Conservation (phyloP, 176 grass and related monocot genomes). For the maize (Zea mays) region DNA sequence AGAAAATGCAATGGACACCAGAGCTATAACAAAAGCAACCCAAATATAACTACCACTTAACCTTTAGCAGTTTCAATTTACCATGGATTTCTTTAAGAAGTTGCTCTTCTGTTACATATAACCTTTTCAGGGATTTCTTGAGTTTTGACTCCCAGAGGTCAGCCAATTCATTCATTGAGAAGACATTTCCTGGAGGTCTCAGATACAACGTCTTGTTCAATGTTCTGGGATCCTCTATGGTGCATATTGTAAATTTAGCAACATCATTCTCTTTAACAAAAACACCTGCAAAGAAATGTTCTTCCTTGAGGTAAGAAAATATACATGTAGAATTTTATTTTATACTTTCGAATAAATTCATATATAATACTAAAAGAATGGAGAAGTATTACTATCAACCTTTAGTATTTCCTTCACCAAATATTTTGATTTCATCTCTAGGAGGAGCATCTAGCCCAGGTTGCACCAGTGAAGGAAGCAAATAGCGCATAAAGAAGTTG, state of each 20-base stretch:
- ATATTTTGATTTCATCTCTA: slow-evolving; percentile 78
- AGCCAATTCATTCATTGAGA: slow-evolving; percentile 73
- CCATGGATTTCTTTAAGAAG: slow-evolving; percentile 68
- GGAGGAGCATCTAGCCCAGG: slow-evolving; percentile 79
- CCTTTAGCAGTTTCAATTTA: slow-evolving; percentile 39
- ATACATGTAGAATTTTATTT: slow-evolving; percentile 1
- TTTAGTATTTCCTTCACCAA: slow-evolving; percentile 72
- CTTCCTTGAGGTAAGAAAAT: slow-evolving; percentile 7
- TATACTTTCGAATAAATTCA: slow-evolving; percentile 7
- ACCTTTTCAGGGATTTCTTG: slow-evolving; percentile 51
- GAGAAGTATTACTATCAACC: slow-evolving; percentile 39
- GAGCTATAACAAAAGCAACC: slow-evolving; percentile 27
- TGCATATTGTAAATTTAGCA: slow-evolving; percentile 71
- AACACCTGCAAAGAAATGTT: slow-evolving; percentile 55
- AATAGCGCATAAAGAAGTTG: slow-evolving; percentile 84
- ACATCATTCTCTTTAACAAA: slow-evolving; percentile 79
- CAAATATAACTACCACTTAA: slow-evolving; percentile 9
- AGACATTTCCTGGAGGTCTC: slow-evolving; percentile 68
- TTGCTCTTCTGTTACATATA: slow-evolving; percentile 64
- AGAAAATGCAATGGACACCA: neutral
- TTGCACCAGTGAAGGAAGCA: slow-evolving; percentile 84
- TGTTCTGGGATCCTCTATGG: slow-evolving; percentile 77
- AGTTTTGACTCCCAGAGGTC: slow-evolving; percentile 77
- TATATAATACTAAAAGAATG: slow-evolving; percentile 4
- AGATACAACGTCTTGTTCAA: slow-evolving; percentile 78